Base-by-base conservation (phyloP, 164 flowering plant genomes). In the Berberis thunbergii region DNA sequence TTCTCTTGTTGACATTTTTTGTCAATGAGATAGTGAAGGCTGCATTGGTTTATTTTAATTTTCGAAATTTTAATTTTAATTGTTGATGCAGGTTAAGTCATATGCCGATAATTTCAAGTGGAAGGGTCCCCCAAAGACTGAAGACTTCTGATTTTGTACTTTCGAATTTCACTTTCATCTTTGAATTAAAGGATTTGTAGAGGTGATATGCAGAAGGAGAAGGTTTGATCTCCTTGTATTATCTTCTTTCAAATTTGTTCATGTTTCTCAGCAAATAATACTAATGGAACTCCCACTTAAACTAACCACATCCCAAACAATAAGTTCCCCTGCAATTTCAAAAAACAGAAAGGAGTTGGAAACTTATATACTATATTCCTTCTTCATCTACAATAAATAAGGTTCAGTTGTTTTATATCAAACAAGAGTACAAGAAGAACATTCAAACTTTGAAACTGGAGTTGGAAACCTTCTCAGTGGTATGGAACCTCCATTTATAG, bases 401-500 rank as follows among this genome's bases (percentile, higher is more conserved):
- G 44, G 41, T 54, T 41, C 64, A 70, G 41, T 45, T 26, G 7
- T 52, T 53, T 4, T 50, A 64, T 38, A 64, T 13, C 7, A 26
- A 41, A 40, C 13, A 39, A 63, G 48, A 10, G 48, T 26, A 26
- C 42, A 43, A 8, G 60, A 1, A 40, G 2, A 26, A 45, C 8
- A 11, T 61, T 65, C 57, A 77, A 64, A 45, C 69, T 38, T 68
- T 54, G 61, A 57, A 69, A 44, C 61, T 63, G 67, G 74, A 63
- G 61, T 65, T 68, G 60, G 76, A 66, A 64, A 52, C 70, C 66
- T 26, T 26, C 26, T 68, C 69, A 46, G 45, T 71, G 64, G 70
- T 71, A 26, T 82, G 84, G 65, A 94, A 89, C 88, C 86, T 83
- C 99, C 97, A 94, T 10, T 81, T 65, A 66, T 85, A 83, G 59